Evolutionary conservation across 1,284 basidiomycete species (phyloP).

Genomic region (Ganoderma lingzhi): DNA sequence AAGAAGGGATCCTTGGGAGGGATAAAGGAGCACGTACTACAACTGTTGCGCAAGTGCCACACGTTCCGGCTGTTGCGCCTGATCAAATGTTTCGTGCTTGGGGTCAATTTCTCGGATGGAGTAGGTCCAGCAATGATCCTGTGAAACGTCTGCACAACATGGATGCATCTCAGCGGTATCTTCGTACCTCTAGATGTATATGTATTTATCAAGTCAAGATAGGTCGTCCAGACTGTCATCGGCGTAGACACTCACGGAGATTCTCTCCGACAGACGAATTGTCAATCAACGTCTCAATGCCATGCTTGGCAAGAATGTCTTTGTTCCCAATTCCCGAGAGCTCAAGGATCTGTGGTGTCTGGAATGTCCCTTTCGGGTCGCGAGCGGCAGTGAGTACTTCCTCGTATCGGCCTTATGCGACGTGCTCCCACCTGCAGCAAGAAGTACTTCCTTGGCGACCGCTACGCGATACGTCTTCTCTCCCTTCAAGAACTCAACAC

Average conservation of each 20-base stretch:
- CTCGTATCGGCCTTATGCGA: neutral
- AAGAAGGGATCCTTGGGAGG: neutral
- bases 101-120: conserved; percentile 37
- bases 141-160: conserved; percentile 31
- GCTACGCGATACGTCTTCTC: neutral
- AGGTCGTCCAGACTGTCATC: neutral
- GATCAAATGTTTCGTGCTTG: neutral
- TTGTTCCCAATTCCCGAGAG: conserved; percentile 48
- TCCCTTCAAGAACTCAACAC: neutral
- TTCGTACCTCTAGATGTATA: neutral
- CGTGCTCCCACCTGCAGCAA: neutral
- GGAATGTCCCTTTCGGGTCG: conserved; percentile 11
- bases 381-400: neutral
- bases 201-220: neutral
- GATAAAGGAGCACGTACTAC: neutral
- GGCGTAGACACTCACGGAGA: conserved; percentile 30
- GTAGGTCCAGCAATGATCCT: conserved; percentile 46
- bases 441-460: conserved; percentile 2
- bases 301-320: conserved; percentile 39
- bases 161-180: neutral
- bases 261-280: conserved; percentile 47
- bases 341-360: conserved; percentile 39
- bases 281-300: conserved; percentile 44
- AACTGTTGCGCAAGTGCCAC: neutral
- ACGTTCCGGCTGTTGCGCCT: neutral